phyloP scores from a whole-genome alignment of 1,284 basidiomycete species.

The Amylostereum areolatum region DNA sequence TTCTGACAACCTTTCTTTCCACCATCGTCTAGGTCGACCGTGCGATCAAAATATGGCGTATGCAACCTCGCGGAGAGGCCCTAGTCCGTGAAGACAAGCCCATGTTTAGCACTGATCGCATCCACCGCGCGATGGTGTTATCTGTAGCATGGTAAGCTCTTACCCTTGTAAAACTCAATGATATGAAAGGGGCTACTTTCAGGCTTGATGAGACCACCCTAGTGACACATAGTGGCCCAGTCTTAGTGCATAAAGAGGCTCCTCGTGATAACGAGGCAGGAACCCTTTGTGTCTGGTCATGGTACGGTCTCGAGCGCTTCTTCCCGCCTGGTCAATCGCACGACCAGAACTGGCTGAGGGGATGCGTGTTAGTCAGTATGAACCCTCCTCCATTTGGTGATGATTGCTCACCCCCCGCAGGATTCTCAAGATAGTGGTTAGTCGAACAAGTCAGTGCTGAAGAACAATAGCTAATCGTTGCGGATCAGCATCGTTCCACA shows the following conservation, averaged over 20 bases:
- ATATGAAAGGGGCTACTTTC: neutral
- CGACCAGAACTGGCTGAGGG: slow-evolving; percentile 38
- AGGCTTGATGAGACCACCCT: slow-evolving; percentile 61
- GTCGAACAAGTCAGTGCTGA: slow-evolving; percentile 1
- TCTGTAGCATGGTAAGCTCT: slow-evolving; percentile 52
- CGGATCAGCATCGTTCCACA: too few species aligned
- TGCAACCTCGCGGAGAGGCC: slow-evolving; percentile 26
- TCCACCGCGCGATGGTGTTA: slow-evolving; percentile 61
- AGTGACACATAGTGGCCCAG: slow-evolving; percentile 53
- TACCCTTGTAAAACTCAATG: neutral
- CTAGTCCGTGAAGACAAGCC: slow-evolving; percentile 66
- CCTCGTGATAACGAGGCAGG: neutral
- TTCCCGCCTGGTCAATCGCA: slow-evolving; percentile 41
- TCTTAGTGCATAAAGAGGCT: slow-evolving; percentile 35
- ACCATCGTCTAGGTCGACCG: slow-evolving; percentile 51
- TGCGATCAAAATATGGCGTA: slow-evolving; percentile 65
- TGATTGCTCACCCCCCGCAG: slow-evolving; percentile 26
- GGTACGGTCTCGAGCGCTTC: neutral
- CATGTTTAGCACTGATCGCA: slow-evolving; percentile 55
- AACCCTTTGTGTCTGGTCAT: neutral
- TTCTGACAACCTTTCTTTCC: slow-evolving; percentile 7
- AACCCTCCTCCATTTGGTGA: slow-evolving; percentile 5
- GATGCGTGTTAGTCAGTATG: slow-evolving; percentile 52
- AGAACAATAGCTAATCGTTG: too few species aligned
- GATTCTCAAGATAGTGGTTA: slow-evolving; percentile 70